Conservation (phyloP, 108 stramenopile genomes). For the Parietichytrium sp. region DNA sequence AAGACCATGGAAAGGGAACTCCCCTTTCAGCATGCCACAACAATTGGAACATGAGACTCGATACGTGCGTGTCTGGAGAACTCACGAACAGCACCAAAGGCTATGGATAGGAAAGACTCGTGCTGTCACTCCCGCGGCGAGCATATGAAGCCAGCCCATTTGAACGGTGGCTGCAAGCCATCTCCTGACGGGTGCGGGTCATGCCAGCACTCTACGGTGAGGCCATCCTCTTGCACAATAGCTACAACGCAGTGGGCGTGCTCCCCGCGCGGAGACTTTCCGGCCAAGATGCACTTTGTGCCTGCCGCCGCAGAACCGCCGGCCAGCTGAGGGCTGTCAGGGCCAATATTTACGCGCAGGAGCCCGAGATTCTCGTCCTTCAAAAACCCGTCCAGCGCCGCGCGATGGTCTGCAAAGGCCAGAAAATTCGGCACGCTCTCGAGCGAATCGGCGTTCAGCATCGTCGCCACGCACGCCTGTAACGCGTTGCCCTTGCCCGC, state of each 20-base stretch:
- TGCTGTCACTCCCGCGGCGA: no score
- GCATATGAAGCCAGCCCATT: slow-evolving; percentile 26
- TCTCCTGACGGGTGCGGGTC: background rate
- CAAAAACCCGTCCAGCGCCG: background rate
- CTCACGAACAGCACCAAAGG: no score
- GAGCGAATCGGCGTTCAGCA: slow-evolving; percentile 3
- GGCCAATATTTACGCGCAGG: background rate
- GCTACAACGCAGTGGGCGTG: background rate
- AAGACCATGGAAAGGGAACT: no score
- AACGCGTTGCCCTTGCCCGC: slow-evolving; percentile 28
- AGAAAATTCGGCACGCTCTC: background rate
- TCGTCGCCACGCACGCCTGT: slow-evolving; percentile 23
- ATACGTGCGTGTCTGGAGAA: no score
- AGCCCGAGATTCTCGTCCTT: background rate
- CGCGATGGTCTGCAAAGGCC: background rate
- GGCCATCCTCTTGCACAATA: background rate
- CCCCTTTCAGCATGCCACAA: no score
- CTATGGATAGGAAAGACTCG: no score
- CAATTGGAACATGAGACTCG: no score
- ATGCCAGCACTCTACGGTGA: background rate
- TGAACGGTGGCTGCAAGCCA: background rate
- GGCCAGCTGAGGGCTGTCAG: background rate
- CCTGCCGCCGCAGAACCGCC: background rate
- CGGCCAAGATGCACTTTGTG: background rate
- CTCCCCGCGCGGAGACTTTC: slow-evolving; percentile 22